Base-by-base conservation (phyloP, 2,329 filamentous ascomycete genomes). In the Chaetomiaceae sp. region DNA sequence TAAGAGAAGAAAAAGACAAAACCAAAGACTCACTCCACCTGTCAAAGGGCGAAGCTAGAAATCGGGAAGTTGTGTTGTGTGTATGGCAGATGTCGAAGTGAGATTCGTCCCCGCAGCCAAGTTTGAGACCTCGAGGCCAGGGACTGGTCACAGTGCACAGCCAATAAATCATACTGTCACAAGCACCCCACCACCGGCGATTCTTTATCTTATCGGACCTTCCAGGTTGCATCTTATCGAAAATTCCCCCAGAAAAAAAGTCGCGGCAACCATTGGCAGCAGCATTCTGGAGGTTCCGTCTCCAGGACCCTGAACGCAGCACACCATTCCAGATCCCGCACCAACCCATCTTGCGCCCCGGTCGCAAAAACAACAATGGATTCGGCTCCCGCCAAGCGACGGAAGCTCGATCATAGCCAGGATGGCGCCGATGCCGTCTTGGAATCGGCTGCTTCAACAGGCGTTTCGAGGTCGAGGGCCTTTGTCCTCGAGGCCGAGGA, bases 401-500 rank as follows among this genome's bases (percentile, higher is more conserved):
- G 66, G 45, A 69, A 68, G 57, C 59, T 66, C 12, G 63, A 60
- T 33, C 64, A 67, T 34, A 41, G 53, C n/a, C 53, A 52, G 16
- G 53, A 55, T 49, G 54, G 35, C 17, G 54, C 55, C 7, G 55
- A 58, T 25, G 42, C 50, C 4, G 54, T 56, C 16, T 53, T 66
- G 20, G 61, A 64, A 21, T 53, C 64, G 1, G 64, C 62, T 5
- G 59, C 62, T 1, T 60, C 64, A 3, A 62, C 60, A 3, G 66
- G 65, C 34, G 51, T 66, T 13, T 66, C 63, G 9, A 61, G 63
- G 30, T 63, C 77, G 14, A 79, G 76, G 63, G 74, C 77, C 30
- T 82, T 83, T 56, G 70, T 80, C 42, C 64, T 83, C 44, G 76
- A 83, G 65, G 78, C 79, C 3, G 77, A 82, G 40, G 79, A 84